Evolutionary conservation across 495 filamentous ascomycete genomes (phyloP).

Genomic region (Margaritispora aquatica): DNA sequence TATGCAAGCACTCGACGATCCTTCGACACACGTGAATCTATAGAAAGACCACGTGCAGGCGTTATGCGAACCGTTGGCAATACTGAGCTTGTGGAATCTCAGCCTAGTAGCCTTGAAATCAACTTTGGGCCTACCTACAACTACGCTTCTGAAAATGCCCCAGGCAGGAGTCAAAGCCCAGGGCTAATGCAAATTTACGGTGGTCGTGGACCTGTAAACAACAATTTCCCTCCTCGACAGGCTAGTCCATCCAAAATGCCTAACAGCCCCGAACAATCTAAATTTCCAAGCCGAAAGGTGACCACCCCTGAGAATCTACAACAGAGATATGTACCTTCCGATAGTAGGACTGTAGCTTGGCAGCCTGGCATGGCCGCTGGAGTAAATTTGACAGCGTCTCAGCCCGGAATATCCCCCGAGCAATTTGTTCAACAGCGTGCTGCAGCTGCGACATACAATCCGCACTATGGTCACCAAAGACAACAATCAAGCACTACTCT

Average conservation of each 20-base stretch:
- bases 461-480: constrained; percentile 51
- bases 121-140: constrained; percentile 86
- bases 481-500: constrained; percentile 49
- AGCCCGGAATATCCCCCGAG: constrained; percentile 46
- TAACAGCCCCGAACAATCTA: constrained; percentile 10
- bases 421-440: constrained; percentile 86
- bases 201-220: not conserved
- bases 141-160: constrained; percentile 36
- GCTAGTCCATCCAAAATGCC: constrained; percentile 1
- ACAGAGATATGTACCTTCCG: constrained; percentile 34
- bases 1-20: constrained; percentile 69
- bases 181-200: constrained; percentile 10
- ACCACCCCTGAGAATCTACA: constrained; percentile 32
- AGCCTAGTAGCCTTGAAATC: constrained; percentile 33
- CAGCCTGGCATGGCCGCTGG: constrained; percentile 61
- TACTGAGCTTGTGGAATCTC: constrained; percentile 1
- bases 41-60: constrained; percentile 71
- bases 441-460: constrained; percentile 32
- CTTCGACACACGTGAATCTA: constrained; percentile 52
- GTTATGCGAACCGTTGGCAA: constrained; percentile 75
- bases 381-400: not conserved
- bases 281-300: constrained; percentile 13
- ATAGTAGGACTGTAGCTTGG: constrained; percentile 62
- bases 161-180: constrained; percentile 18
- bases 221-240: constrained; percentile 8